Evolutionary conservation across 2,329 filamentous ascomycete species (phyloP).

Genomic region (Apiospora pterosperma): DNA sequence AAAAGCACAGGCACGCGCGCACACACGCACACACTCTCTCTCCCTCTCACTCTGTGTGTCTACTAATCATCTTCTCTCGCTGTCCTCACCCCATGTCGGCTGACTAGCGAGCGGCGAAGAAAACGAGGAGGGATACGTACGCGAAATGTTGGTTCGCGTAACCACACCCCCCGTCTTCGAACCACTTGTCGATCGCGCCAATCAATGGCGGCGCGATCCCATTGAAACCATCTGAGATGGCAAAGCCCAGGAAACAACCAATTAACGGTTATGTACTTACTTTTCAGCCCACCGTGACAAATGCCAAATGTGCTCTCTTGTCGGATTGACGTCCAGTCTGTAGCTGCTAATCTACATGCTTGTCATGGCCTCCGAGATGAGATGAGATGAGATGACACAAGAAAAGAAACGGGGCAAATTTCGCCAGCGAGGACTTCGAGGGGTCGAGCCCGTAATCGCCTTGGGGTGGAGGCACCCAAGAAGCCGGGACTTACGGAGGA

Average conservation of each 20-base stretch:
- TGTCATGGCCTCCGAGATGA: neutral
- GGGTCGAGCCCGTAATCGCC: neutral
- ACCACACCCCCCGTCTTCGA: neutral
- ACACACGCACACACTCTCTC: neutral
- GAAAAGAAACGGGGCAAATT: neutral
- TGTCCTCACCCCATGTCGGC: neutral
- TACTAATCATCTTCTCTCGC: neutral
- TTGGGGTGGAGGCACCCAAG: neutral
- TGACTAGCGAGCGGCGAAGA: neutral
- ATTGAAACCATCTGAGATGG: neutral
- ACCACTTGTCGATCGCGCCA: neutral
- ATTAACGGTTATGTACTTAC: neutral
- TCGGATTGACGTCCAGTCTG: neutral
- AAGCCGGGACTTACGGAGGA: neutral
- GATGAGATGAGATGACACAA: neutral
- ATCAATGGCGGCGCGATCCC: neutral
- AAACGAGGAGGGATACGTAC: neutral
- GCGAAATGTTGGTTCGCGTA: conserved; percentile 1
- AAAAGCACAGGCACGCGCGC: neutral
- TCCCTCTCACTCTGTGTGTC: neutral
- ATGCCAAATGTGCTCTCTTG: neutral
- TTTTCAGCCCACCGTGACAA: neutral
- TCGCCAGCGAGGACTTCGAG: neutral
- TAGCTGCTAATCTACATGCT: neutral
- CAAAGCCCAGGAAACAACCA: neutral